A percentile compares a stretch with the other conserved stretches of the same genome.
These are phyloP conservation scores for Urtica urens DNA, from an alignment of 306 rosid species.

Conservation along the genomic window DNA sequence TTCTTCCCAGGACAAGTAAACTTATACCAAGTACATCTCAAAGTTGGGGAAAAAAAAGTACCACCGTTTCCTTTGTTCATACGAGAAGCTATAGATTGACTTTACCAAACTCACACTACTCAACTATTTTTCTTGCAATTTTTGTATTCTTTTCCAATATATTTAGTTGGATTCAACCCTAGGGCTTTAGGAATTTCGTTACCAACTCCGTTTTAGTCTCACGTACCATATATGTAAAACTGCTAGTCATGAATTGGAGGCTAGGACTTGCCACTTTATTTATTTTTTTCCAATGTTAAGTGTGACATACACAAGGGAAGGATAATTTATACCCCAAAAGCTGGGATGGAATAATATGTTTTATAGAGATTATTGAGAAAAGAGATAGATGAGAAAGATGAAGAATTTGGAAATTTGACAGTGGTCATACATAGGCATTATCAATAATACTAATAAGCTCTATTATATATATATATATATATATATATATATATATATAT, in stretches of 20 bases:
- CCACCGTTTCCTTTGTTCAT: background rate
- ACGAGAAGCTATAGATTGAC: slow-evolving; percentile 2
- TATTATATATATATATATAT: too few relatives aligned
- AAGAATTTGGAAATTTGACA: too few relatives aligned
- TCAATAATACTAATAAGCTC: too few relatives aligned
- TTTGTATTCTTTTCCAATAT: slow-evolving; percentile 2
- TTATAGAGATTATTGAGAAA: too few relatives aligned
- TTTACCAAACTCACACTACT: slow-evolving; percentile 11
- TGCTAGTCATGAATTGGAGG: slow-evolving; percentile 9
- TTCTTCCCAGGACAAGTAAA: slow-evolving; percentile 7
- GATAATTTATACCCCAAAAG: background rate
- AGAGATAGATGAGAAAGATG: too few relatives aligned
- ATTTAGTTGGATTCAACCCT: slow-evolving; percentile 31
- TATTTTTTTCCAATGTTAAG: slow-evolving; percentile 32
- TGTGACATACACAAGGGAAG: background rate
- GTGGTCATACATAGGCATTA: too few relatives aligned
- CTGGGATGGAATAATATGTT: too few relatives aligned
- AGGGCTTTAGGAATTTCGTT: slow-evolving; percentile 17
- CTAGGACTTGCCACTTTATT: slow-evolving; percentile 28
- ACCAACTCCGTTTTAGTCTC: slow-evolving; percentile 26
- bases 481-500: too few relatives aligned
- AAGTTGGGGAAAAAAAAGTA: slow-evolving; percentile 7
- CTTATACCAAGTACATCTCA: background rate
- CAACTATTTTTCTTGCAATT: background rate
- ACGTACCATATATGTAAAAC: background rate